These are phyloP conservation scores for Aspergillus clavatus DNA, from an alignment of 2,329 filamentous ascomycete genomes.

Conservation along the genomic window DNA sequence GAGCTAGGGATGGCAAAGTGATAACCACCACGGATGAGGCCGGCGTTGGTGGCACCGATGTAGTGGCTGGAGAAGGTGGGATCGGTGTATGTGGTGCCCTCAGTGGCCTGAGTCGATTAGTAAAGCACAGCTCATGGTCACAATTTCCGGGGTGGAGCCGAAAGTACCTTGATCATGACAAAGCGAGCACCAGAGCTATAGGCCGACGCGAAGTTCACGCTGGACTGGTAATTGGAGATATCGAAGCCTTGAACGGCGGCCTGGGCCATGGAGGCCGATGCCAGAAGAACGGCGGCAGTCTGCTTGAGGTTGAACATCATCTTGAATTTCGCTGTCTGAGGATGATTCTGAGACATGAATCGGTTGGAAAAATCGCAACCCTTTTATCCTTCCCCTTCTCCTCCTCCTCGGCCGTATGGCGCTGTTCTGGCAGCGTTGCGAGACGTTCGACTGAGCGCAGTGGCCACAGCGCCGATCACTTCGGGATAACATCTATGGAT, in stretches of 20 bases:
- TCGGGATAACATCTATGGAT: not conserved
- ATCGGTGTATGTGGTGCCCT: conserved; percentile 47
- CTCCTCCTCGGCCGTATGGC: not conserved
- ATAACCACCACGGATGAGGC: conserved; percentile 53
- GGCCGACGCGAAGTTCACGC: conserved; percentile 25
- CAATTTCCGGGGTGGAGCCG: too few species aligned
- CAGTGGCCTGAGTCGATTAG: conserved; percentile 42
- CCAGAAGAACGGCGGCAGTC: conserved; percentile 7
- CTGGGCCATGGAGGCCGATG: conserved; percentile 14
- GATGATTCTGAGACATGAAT: not conserved
- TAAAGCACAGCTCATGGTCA: too few species aligned
- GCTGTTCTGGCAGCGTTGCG: too few species aligned
- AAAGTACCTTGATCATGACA: conserved; percentile 32
- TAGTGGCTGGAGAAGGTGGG: conserved; percentile 49
- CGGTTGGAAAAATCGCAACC: not conserved
- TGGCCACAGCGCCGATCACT: not conserved
- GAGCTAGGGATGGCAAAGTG: conserved; percentile 51
- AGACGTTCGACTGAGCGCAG: too few species aligned
- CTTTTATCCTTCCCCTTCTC: not conserved
- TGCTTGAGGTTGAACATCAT: not conserved
- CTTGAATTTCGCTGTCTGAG: not conserved
- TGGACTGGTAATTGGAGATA: conserved; percentile 28
- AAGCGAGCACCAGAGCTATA: conserved; percentile 28
- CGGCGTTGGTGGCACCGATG: conserved; percentile 46
- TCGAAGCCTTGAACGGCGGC: conserved; percentile 31